Base-by-base conservation (phyloP, 148 eudicot genomes). In the Hydrangea macrophylla region DNA sequence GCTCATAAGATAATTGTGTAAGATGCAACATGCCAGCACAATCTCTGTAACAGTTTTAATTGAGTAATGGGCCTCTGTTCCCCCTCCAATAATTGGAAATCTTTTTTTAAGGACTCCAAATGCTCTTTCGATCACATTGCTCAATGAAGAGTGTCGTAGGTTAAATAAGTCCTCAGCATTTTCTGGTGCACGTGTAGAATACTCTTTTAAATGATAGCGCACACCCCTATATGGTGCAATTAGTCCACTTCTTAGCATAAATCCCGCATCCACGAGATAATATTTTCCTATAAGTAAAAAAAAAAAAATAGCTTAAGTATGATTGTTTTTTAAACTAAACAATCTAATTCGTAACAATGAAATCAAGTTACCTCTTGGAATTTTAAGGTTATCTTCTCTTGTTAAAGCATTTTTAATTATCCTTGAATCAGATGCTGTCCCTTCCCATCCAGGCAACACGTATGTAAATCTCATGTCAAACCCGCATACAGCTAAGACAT, bases 381-480 rank as follows among this genome's bases (percentile, higher is more conserved):
- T 24, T 55, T 67, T 51, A 3, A 73, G 23, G 7, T 24, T 44
- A 56, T 27, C 64, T 25, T 57, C 40, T 18, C 53, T 44, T 12
- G 37, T 8, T 13, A 72, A 27, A 26, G 75, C 69, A 54, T 57
- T 22, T 30, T 72, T 55, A 11, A 72, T 26, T 10, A 72, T 42
- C 27, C 70, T 64, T 8, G 70, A 64, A 37, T 55, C 55, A 12
- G 70, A 72, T n/a, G 70, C 40, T 4, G 56, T 53, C 2, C 75
- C 68, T 35, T 62, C 68, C 60, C 75, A 71, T 11, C 75, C 61
- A 0, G 53, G 2, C n/a, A 72, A 64, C 15, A 72, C 63, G 22
- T 72, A 64, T 0, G 63, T 72, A n/a, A 72, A 72, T 36, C 15
- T 72, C n/a, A 64, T n/a, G 28, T 72, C 63, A 39, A 72, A 72